Base-by-base conservation (phyloP, 2,329 filamentous ascomycete genomes). In the Xylariaceae sp. region DNA sequence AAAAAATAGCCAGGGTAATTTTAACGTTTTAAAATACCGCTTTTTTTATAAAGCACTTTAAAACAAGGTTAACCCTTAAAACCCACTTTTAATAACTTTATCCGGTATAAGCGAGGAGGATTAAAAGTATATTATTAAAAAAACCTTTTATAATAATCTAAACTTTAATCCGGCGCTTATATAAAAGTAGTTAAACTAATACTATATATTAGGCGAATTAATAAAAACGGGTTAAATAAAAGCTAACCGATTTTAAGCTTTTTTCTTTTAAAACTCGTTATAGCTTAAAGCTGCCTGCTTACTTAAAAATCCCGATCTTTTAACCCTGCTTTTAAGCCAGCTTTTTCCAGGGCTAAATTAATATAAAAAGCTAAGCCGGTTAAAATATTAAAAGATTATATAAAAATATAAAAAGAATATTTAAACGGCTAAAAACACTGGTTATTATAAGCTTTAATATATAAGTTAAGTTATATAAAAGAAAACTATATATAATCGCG, bases 141-240 rank as follows among this genome's bases (percentile, higher is more conserved):
- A 14, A 25, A 18, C 28, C 9, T 38, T 35, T 25, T 38, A 35
- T 16, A 5, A 25, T 18, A 32, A 36, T 27, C 29, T 29, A 21
- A 32, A 38, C n/a, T 29, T 32, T 3, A 32, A 25, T 13, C 36
- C 32, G 11, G 33, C 15, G 5, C 23, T 12, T 18, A 32, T 39
- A 14, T 39, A 32, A 32, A 29, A 35, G 13, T 38, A 32, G 36
- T 3, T 32, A 7, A 29, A 39, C 13, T 29, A 32, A 8, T 6
- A 32, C 4, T 3, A n/a, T 2, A 11, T 11, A 14, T 25, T 24
- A 2, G 25, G 26, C 17, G 2, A 16, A 1, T 17, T 35, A 11
- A 29, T 39, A 9, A 32, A 23, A 5, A 10, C 29, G 4, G 1
- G 3, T 10, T 2, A 10, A 12, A 30, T 27, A 25, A 15, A 3